Evolutionary conservation across 768 basidiomycete genomes (phyloP).

Genomic region (Coprinopsis cinerea): DNA sequence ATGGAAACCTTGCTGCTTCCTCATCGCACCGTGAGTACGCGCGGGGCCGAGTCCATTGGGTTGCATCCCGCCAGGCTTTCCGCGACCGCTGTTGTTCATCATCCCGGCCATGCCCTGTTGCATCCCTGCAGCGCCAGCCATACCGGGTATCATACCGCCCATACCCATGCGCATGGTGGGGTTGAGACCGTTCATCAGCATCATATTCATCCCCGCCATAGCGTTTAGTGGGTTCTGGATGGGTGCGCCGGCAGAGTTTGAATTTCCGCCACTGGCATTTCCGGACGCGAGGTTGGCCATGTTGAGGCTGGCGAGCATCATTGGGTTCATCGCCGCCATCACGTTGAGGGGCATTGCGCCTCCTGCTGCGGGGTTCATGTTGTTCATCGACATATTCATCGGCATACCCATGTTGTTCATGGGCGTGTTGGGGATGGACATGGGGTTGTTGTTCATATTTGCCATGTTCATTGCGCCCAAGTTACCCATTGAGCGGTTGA

Average conservation of each 20-base stretch:
- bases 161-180: no score
- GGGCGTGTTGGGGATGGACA: no score
- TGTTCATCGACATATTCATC: slow-evolving; percentile 26
- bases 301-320: no score
- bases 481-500: not conserved
- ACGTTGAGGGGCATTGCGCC: not conserved
- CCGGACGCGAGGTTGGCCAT: no score
- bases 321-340: no score
- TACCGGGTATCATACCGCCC: slow-evolving; percentile 16
- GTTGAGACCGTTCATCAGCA: slow-evolving; percentile 15
- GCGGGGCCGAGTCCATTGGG: slow-evolving; percentile 39
- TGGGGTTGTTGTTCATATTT: slow-evolving; percentile 38
- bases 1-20: slow-evolving; percentile 59
- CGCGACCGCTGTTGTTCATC: slow-evolving; percentile 17
- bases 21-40: slow-evolving; percentile 31
- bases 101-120: slow-evolving; percentile 20
- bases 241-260: not conserved
- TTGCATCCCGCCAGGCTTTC: slow-evolving; percentile 21
- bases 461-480: not conserved
- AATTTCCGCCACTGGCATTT: no score
- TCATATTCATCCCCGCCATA: slow-evolving; percentile 23
- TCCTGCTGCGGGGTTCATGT: slow-evolving; percentile 17
- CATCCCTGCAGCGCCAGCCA: no score
- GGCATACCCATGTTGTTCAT: slow-evolving; percentile 49
- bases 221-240: slow-evolving; percentile 12